Conservation (phyloP, 768 basidiomycete genomes). For the Pulveroboletus sp. region DNA sequence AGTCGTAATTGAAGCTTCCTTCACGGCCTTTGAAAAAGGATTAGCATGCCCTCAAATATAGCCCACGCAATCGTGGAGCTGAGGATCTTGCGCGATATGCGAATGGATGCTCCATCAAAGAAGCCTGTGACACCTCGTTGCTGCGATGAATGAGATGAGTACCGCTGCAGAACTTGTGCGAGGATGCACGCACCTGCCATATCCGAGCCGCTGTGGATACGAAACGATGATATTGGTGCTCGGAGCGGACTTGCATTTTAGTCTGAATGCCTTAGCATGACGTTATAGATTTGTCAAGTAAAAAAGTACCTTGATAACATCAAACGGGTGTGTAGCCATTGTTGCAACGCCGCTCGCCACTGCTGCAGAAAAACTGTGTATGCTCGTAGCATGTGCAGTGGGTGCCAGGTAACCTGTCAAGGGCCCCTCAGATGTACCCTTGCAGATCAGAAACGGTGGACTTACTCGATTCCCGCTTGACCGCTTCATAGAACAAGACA, state of each 20-base stretch:
- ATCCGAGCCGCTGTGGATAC: slow-evolving; percentile 59
- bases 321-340: slow-evolving; percentile 85
- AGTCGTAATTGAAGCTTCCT: slow-evolving; percentile 1
- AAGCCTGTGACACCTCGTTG: slow-evolving; percentile 78
- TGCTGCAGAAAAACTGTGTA: slow-evolving; percentile 69
- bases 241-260: slow-evolving; percentile 85
- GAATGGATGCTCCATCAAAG: slow-evolving; percentile 81
- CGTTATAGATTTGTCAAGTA: too few species aligned
- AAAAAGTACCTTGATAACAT: slow-evolving; percentile 81
- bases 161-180: not conserved
- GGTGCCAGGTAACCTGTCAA: slow-evolving; percentile 39
- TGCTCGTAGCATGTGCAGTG: slow-evolving; percentile 42
- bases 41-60: slow-evolving; percentile 76
- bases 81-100: slow-evolving; percentile 80
- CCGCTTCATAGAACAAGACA: slow-evolving; percentile 80
- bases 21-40: slow-evolving; percentile 45
- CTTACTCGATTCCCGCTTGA: slow-evolving; percentile 71
- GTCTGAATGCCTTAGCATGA: slow-evolving; percentile 48
- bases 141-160: slow-evolving; percentile 35
- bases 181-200: slow-evolving; percentile 51
- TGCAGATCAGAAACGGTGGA: slow-evolving; percentile 2
- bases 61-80: slow-evolving; percentile 92
- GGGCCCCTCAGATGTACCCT: slow-evolving; percentile 5
- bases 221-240: slow-evolving; percentile 71
- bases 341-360: slow-evolving; percentile 83